These are phyloP conservation scores for Skeletonema menzelii DNA, from an alignment of 108 stramenopile genomes.

Conservation along the genomic window DNA sequence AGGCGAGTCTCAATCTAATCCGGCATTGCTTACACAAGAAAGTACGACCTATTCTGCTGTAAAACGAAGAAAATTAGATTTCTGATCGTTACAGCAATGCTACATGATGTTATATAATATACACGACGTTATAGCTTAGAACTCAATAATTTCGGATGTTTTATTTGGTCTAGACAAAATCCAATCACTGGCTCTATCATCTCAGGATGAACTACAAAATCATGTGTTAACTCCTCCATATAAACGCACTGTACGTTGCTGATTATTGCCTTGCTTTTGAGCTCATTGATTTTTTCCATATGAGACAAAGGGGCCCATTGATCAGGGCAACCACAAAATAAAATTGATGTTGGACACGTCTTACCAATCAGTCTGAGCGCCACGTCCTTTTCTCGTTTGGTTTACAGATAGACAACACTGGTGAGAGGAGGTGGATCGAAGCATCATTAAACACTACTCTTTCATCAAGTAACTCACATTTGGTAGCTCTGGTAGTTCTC, in stretches of 20 bases:
- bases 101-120: background rate
- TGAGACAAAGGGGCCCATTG: slow-evolving; percentile 75
- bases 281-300: slow-evolving; percentile 41
- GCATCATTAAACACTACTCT: background rate
- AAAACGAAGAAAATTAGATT: background rate
- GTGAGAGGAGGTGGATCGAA: background rate
- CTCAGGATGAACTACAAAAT: slow-evolving; percentile 51
- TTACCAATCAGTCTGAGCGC: slow-evolving; percentile 40
- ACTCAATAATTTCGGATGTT: background rate
- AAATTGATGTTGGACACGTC: slow-evolving; percentile 50
- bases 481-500: slow-evolving; percentile 61
- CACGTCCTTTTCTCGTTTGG: slow-evolving; percentile 24
- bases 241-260: slow-evolving; percentile 36
- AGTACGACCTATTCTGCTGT: background rate
- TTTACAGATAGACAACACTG: background rate
- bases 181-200: slow-evolving; percentile 42
- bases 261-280: slow-evolving; percentile 17
- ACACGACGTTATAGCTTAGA: background rate
- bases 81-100: background rate
- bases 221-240: slow-evolving; percentile 45
- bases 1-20: slow-evolving; percentile 5
- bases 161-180: slow-evolving; percentile 47
- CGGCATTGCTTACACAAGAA: slow-evolving; percentile 1
- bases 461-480: slow-evolving; percentile 48
- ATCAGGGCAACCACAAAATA: slow-evolving; percentile 66